Base-by-base conservation (phyloP, 2,329 filamentous ascomycete genomes). In the Epichloe aotearoae region DNA sequence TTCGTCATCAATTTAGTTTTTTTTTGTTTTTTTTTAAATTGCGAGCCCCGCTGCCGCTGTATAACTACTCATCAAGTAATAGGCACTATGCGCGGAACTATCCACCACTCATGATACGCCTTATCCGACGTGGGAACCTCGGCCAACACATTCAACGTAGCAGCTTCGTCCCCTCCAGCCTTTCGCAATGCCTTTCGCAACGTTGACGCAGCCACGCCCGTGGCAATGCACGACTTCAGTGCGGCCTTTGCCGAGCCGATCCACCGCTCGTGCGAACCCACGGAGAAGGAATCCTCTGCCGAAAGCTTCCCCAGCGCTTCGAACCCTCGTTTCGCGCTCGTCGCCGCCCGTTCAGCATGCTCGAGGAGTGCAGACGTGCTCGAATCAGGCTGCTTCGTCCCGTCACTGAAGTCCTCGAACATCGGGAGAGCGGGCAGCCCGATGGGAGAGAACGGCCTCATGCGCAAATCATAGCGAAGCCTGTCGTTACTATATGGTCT, bases 401-500 rank as follows among this genome's bases (percentile, higher is more conserved):
- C 69, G 5, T 58, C 56, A 8, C 64, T 58, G 54, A 86, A 88
- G 14, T 82, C 77, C 6, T 80, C 77, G 54, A 79, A 84, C 0
- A 77, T 69, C 0, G 86, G 81, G 12, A 87, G 72, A 53, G 80
- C 76, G 0, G 88, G 86, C 2, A 87, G 73, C 10, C 77, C 75
- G 51, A 95, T 76, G 7, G 71, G 64, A 1, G 83, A 72, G 60
- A 94, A 95, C 0, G 88, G 87, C 59, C 85, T 86, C 87, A 95
- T 93, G 52, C 90, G 84, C 10, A 94, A 69, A 57, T 93, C 85
- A 64, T 93, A 90, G 12, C 88, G 81, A 4, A 89, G 69, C 34
- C 73, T 67, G 52, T 85, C 77, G 15, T 76, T 78, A 51, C 82
- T 79, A 62, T 89, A 94, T 0, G 84, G 82, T 1, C 79, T 70